These are phyloP conservation scores for Ehretia macrophylla DNA, from an alignment of 257 asterid species.

Conservation along the genomic window DNA sequence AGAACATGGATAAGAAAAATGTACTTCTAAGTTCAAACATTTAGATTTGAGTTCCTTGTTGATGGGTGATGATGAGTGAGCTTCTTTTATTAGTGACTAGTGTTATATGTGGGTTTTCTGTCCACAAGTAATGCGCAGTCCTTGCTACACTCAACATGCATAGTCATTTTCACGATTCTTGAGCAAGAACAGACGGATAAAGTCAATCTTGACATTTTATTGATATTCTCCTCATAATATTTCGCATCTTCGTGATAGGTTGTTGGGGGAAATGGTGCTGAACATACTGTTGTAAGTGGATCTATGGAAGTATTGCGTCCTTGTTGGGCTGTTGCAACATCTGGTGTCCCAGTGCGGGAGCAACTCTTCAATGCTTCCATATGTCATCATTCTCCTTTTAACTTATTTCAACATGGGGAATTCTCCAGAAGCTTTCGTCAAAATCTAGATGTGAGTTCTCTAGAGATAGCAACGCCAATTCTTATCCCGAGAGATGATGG, in stretches of 20 bases:
- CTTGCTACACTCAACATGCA: no score
- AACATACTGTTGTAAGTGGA: constrained; percentile 89
- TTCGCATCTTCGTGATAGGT: constrained; percentile 40
- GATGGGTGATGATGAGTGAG: no score
- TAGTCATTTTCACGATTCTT: no score
- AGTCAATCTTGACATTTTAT: no score
- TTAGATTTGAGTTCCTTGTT: no score
- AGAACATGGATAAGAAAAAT: no score
- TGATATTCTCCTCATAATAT: neutral
- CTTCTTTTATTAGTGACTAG: no score
- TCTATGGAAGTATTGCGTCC: constrained; percentile 94
- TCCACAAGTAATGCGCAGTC: no score
- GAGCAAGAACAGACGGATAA: no score
- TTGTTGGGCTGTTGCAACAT: constrained; percentile 98
- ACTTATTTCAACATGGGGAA: constrained; percentile 81
- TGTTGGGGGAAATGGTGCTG: constrained; percentile 96
- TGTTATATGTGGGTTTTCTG: no score
- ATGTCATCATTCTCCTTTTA: constrained; percentile 87
- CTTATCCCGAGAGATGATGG: constrained; percentile 82
- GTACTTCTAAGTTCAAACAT: no score
- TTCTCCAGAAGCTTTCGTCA: constrained; percentile 66
- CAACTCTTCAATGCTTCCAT: constrained; percentile 96
- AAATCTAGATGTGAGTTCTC: constrained; percentile 48
- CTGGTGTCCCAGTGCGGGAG: constrained; percentile 94
- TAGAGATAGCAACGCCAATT: constrained; percentile 94